Evolutionary conservation across 768 basidiomycete species (phyloP).

Genomic region (Kondoa malvinella): DNA sequence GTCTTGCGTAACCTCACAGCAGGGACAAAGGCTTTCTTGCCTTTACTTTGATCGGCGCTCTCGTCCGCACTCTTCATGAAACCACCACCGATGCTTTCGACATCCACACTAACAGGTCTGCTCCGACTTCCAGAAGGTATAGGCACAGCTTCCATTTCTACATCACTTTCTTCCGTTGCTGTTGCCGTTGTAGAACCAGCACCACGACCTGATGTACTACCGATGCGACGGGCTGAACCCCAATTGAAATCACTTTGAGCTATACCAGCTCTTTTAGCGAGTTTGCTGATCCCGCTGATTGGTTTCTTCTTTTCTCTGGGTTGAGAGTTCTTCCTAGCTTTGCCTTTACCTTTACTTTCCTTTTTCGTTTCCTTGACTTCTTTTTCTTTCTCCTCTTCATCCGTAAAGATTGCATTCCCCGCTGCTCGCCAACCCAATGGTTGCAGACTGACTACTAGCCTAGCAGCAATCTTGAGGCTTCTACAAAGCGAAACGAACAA

Average conservation of each 20-base stretch:
- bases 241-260: neutral
- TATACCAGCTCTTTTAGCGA: slow-evolving; percentile 2
- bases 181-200: neutral
- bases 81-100: neutral
- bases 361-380: slow-evolving; percentile 21
- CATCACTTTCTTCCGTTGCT: neutral
- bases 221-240: neutral
- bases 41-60: neutral
- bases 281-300: neutral
- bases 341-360: slow-evolving; percentile 32
- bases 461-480: slow-evolving; percentile 64
- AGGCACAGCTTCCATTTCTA: slow-evolving; percentile 10
- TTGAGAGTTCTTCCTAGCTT: slow-evolving; percentile 26
- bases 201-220: neutral
- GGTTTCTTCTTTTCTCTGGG: slow-evolving; percentile 23
- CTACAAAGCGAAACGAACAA: slow-evolving; percentile 81
- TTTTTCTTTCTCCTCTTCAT: slow-evolving; percentile 5
- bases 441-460: slow-evolving; percentile 78
- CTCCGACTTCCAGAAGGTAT: neutral
- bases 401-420: slow-evolving; percentile 23
- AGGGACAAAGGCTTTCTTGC: neutral
- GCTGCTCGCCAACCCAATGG: slow-evolving; percentile 65
- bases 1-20: slow-evolving; percentile 23
- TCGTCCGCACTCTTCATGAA: neutral
- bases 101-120: neutral